Evolutionary conservation across 2,329 filamentous ascomycete species (phyloP), one percentile per base, ranked within the genome.

Genomic region (Trichophaea hybrida): DNA sequence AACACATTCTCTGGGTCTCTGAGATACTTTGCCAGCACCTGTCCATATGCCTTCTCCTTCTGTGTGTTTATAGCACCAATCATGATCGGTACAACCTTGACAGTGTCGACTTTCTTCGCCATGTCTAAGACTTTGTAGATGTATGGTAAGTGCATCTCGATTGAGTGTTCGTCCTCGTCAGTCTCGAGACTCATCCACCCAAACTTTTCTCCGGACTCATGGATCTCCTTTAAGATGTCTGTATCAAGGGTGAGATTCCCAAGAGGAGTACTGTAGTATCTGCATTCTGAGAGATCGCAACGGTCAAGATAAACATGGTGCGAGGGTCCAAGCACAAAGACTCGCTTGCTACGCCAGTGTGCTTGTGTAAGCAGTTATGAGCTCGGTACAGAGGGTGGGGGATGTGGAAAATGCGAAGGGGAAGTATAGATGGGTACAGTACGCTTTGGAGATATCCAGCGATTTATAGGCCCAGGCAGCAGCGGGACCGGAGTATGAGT

Each of bases 81-180:
- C 67, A 98, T 80, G 57, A 98, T 84, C 0, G 93, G 93, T 0
- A 96, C 79, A 3, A 98, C 78, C 5, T 78, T 79, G 0, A 91
- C 88, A 67, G 86, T 87, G 3, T 78, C 69, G 1, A 78, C 73
- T 0, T 72, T 73, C 63, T 80, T 78, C 0, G 75, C 76, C 60
- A 76, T 74, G 55, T 78, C 69, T 1, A 82, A 61, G 12, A 66
- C 62, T 70, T 90, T 89, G 76, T 89, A 90, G 64, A 97, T 85
- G 69, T 94, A 96, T 0, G 93, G 91, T 6, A 97, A 77, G 68
- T 98, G 93, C 85, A 98, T 94, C 75, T 98, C 93, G 1, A 97
- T 79, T 55, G 88, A 95, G 73, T 98, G 93, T 73, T 98, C 93
- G 4, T 80, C 78, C 63, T 88, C 80, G 69, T 98, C 93, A 5